A percentile compares a stretch with the other conserved stretches of the same genome.
Evolutionary conservation across 108 stramenopile species (phyloP).

Genomic region (Discostella stelligeroides): DNA sequence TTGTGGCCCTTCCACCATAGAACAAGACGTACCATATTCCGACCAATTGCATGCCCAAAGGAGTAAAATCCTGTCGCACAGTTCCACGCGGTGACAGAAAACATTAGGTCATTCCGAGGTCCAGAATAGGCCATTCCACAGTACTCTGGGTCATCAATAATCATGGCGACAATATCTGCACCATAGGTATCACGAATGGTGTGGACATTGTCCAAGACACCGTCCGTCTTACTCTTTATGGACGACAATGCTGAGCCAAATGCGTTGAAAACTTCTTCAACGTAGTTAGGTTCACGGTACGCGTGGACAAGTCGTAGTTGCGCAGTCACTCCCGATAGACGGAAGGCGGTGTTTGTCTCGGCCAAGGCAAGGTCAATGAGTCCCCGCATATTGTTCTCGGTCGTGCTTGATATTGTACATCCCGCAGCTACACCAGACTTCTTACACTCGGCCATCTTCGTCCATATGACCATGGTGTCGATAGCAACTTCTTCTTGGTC

Average conservation of each 20-base stretch:
- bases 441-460: conserved; percentile 10
- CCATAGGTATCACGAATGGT: conserved; percentile 25
- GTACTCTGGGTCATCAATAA: conserved; percentile 17
- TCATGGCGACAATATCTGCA: conserved; percentile 33
- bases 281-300: not conserved
- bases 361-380: conserved; percentile 17
- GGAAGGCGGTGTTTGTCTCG: conserved; percentile 36
- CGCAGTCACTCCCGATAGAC: conserved; percentile 14
- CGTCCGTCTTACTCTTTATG: conserved; percentile 14
- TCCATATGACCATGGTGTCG: conserved; percentile 20
- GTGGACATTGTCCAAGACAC: conserved; percentile 30
- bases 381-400: conserved; percentile 4
- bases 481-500: not conserved
- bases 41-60: conserved; percentile 32
- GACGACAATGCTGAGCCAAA: not conserved
- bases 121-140: conserved; percentile 31
- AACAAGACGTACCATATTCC: conserved; percentile 17
- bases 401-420: conserved; percentile 12
- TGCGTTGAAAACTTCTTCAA: not conserved
- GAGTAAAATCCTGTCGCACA: conserved; percentile 40
- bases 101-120: conserved; percentile 7
- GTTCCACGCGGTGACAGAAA: conserved; percentile 23
- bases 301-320: conserved; percentile 19
- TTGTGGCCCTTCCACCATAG: too few relatives aligned
- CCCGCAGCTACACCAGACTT: not conserved